phyloP scores from a whole-genome alignment of 495 filamentous ascomycete genomes.

The Penicillium turbatum region DNA sequence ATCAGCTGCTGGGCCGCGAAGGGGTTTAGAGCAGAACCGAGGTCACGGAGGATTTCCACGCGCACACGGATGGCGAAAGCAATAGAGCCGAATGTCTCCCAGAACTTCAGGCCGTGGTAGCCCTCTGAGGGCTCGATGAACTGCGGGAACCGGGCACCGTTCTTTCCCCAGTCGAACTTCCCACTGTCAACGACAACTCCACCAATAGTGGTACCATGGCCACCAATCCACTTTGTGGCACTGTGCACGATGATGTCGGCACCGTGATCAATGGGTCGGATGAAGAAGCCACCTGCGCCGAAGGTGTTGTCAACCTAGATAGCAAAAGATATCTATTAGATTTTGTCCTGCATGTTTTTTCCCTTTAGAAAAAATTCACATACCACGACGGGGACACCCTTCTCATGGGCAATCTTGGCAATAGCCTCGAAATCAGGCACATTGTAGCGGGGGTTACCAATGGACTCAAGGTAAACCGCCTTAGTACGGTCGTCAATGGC shows the following conservation, averaged over 20 bases:
- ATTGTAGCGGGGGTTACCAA: constrained; percentile 95
- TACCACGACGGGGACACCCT: constrained; percentile 81
- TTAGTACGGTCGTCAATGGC: constrained; percentile 95
- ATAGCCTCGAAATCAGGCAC: constrained; percentile 86
- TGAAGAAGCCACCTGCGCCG: constrained; percentile 89
- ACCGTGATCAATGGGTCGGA: constrained; percentile 86
- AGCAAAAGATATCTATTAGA: neutral
- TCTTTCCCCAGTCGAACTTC: constrained; percentile 94
- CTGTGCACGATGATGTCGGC: constrained; percentile 94
- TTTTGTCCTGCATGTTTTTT: no score
- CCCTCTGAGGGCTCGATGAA: constrained; percentile 88
- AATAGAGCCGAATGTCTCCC: constrained; percentile 87
- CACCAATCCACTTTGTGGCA: constrained; percentile 98
- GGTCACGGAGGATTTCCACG: constrained; percentile 83
- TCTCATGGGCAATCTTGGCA: constrained; percentile 71
- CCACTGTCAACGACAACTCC: constrained; percentile 89
- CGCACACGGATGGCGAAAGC: constrained; percentile 79
- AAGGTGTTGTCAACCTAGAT: constrained; percentile 90
- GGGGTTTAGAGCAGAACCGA: constrained; percentile 81
- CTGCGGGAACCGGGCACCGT: constrained; percentile 86
- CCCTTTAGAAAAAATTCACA: constrained; percentile 20
- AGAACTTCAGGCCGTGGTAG: constrained; percentile 96
- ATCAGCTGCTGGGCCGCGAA: constrained; percentile 95
- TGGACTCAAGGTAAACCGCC: constrained; percentile 92
- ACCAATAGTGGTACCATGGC: constrained; percentile 92